Evolutionary conservation across 208 protist species (phyloP).

Genomic region (Leishmania lainsoni): DNA sequence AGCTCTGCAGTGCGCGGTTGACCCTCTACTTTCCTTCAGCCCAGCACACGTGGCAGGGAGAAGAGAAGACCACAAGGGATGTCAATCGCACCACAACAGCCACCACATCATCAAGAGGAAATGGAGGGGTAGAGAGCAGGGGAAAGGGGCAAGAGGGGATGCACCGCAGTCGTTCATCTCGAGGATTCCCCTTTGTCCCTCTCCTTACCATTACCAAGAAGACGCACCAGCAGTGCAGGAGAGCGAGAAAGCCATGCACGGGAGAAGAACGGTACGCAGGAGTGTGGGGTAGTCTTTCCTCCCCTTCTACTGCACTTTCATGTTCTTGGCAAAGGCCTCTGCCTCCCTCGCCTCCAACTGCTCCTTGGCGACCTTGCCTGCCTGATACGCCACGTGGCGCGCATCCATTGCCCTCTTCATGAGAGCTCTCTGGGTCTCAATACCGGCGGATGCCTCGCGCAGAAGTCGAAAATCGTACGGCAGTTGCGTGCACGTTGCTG

Average conservation of each 20-base stretch:
- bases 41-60: neutral
- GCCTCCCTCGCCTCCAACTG: conserved; percentile 28
- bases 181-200: neutral
- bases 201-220: neutral
- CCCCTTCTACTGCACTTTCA: conserved; percentile 1
- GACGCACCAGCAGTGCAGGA: neutral
- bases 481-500: conserved; percentile 50
- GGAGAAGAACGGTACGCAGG: neutral
- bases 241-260: neutral
- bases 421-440: conserved; percentile 35
- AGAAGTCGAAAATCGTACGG: conserved; percentile 55
- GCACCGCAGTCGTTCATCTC: neutral
- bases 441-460: conserved; percentile 26
- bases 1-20: neutral
- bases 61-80: too few species aligned
- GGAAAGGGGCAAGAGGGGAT: neutral
- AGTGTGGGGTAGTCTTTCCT: neutral
- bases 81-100: neutral
- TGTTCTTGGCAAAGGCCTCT: conserved; percentile 16
- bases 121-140: neutral
- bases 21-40: neutral
- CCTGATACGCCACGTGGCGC: conserved; percentile 38
- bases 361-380: conserved; percentile 39
- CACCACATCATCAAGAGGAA: neutral
- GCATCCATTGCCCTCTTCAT: conserved; percentile 43